Conservation (phyloP, 108 stramenopile species). For the Asterionellopsis glacialis region DNA sequence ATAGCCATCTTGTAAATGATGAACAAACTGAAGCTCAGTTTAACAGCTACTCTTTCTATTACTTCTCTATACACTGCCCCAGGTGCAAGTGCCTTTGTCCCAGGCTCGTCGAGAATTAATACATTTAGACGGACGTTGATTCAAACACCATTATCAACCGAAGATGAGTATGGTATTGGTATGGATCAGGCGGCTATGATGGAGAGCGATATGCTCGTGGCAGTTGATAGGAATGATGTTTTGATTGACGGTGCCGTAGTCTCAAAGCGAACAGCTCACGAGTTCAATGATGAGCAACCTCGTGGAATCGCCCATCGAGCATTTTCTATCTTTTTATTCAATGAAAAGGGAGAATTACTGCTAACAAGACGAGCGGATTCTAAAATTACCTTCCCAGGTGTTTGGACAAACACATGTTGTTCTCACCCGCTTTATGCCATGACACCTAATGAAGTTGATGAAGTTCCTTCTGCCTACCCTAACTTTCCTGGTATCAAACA, state of each 20-base stretch:
- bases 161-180: conserved; percentile 21
- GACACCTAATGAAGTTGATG: conserved; percentile 44
- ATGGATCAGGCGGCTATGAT: conserved; percentile 59
- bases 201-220: conserved; percentile 40
- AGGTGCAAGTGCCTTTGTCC: too few species aligned
- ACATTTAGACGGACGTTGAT: too few species aligned
- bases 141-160: too few species aligned
- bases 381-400: conserved; percentile 84
- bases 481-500: conserved; percentile 60
- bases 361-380: conserved; percentile 53
- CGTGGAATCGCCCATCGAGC: conserved; percentile 72
- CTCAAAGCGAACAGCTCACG: conserved; percentile 39
- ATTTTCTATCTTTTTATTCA: conserved; percentile 80
- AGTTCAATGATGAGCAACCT: conserved; percentile 23
- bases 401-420: conserved; percentile 89
- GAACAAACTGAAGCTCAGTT: too few species aligned
- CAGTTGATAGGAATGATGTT: conserved; percentile 29
- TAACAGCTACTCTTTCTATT: too few species aligned
- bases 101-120: too few species aligned
- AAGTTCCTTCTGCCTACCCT: conserved; percentile 19
- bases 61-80: too few species aligned
- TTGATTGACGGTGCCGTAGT: conserved; percentile 19
- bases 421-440: conserved; percentile 65
- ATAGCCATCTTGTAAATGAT: too few species aligned
- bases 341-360: conserved; percentile 56